Evolutionary conservation across 345 rosid species (phyloP), one percentile per base, ranked within the genome.

Genomic region (Camelina neglecta): DNA sequence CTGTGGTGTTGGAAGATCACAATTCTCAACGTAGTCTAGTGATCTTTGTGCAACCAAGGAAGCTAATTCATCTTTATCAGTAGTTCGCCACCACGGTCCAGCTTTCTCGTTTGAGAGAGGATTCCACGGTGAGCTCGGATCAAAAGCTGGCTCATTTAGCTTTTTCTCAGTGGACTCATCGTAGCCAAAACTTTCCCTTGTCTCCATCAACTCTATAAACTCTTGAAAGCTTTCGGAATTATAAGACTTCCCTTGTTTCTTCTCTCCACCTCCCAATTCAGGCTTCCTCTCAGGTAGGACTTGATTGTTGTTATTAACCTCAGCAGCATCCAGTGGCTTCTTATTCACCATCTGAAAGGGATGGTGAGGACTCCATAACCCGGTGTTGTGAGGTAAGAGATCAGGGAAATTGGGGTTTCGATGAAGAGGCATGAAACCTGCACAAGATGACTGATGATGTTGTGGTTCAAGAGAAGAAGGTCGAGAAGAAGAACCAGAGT

Each of bases 1-100:
- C 83, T 83, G 93, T 8, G 96, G 91, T 16, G 88, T 90, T 44
- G 98, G 99, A 44, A 95, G 89, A 78, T 92, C 98, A 81, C 96
- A 92, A 71, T 92, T 95, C 79, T 83, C 91, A 42, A 95, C 72
- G 71, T 69, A 86, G 67, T 85, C 87, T 1, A 85, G 82, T 41
- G 99, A 95, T 76, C 80, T 90, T 62, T 86, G 89, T 15, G 99
- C 96, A 79, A 95, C 93, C 75, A 92, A 86, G 21, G 89, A 90
- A 60, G 98, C 96, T 80, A 95, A 74, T 48, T 95, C 89, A 55
- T 87, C 92, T 77, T 85, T 88, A 81, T 86, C 93, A 3, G 97
- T 83, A 3, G 80, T 76, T 58, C 92, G 83, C 98, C 98, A 90
- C 98, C 99, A 95, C 4, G 97, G 97, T 36, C 75, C 92, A 69